Base-by-base conservation (phyloP, 2,329 filamentous ascomycete genomes). In the Colletotrichum lindemuthianum region DNA sequence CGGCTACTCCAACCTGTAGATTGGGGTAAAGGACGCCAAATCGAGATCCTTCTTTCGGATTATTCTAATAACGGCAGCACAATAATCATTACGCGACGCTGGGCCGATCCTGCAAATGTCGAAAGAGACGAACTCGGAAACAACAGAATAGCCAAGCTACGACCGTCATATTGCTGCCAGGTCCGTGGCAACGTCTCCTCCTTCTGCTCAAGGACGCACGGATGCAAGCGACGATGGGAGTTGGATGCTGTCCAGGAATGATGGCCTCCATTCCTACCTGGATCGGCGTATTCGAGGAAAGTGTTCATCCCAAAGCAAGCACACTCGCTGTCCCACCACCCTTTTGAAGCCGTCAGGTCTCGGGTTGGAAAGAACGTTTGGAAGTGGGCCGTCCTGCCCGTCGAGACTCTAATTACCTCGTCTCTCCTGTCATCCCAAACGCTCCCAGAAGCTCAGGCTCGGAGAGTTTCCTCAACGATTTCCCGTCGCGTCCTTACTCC, bases 371-470 rank as follows among this genome's bases (percentile, higher is more conserved):
- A 49, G 24, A 45, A 40, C 36, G 33, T 24, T 44, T 50, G 60
- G 39, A 16, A 44, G 37, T 50, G 15, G 49, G 10, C 15, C 12
- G 32, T 32, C 32, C 37, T 37, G n/a, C 34, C 39, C 41, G 49
- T 56, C 12, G 40, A 57, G 47, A 52, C 36, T 56, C 48, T 32
- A 24, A 24, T n/a, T n/a, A n/a, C n/a, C 24, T 24, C 24, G 24
- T 34, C 58, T 44, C 34, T 32, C 56, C 48, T 51, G 51, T 45
- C 58, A 63, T 65, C 63, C 41, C 47, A 57, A 52, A 51, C 58
- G 52, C 24, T 63, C 47, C 58, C 52, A 57, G 52, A 48, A 65
- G 63, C 61, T 63, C 52, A 57, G 58, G 33, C 51, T 33, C 47
- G 41, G 16, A 49, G 32, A 53, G 59, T 43, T 56, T 12, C 24